phyloP scores from a whole-genome alignment of 208 protist species.

The Wallacemonas sp. region DNA sequence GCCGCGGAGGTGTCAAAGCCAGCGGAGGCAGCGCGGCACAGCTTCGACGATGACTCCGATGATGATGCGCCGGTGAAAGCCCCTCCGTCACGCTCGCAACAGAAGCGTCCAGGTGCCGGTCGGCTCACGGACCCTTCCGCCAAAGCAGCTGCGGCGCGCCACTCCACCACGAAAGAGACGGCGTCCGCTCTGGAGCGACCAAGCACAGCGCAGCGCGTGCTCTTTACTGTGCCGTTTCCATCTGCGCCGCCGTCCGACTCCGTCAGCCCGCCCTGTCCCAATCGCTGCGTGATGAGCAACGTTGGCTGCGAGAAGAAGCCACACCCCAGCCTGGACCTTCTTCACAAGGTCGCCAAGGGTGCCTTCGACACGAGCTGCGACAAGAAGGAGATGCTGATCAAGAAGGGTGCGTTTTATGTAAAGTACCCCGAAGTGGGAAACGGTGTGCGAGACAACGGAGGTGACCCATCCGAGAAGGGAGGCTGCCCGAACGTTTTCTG shows the following conservation, averaged over 20 bases:
- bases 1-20: neutral
- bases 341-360: slow-evolving; percentile 37
- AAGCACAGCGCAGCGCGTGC: slow-evolving; percentile 7
- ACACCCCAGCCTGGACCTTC: slow-evolving; percentile 45
- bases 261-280: slow-evolving; percentile 32
- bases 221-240: slow-evolving; percentile 72
- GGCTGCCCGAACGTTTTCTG: slow-evolving; percentile 79
- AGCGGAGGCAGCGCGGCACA: slow-evolving; percentile 4
- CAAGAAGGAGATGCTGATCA: slow-evolving; percentile 27
- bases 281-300: slow-evolving; percentile 73
- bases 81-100: no score
- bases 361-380: slow-evolving; percentile 24
- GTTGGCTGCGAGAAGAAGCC: slow-evolving; percentile 13
- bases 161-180: neutral
- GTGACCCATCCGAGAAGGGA: slow-evolving; percentile 31
- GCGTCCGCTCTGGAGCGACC: neutral
- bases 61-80: slow-evolving; percentile 14
- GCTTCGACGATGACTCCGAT: slow-evolving; percentile 55
- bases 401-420: slow-evolving; percentile 75
- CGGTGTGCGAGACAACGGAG: slow-evolving; percentile 51
- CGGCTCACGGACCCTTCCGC: neutral
- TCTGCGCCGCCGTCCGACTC: slow-evolving; percentile 24
- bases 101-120: no score
- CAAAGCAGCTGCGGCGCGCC: neutral
- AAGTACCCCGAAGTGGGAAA: slow-evolving; percentile 52